Evolutionary conservation across 2,329 filamentous ascomycete genomes (phyloP).

Genomic region (Monilinia fructicola): DNA sequence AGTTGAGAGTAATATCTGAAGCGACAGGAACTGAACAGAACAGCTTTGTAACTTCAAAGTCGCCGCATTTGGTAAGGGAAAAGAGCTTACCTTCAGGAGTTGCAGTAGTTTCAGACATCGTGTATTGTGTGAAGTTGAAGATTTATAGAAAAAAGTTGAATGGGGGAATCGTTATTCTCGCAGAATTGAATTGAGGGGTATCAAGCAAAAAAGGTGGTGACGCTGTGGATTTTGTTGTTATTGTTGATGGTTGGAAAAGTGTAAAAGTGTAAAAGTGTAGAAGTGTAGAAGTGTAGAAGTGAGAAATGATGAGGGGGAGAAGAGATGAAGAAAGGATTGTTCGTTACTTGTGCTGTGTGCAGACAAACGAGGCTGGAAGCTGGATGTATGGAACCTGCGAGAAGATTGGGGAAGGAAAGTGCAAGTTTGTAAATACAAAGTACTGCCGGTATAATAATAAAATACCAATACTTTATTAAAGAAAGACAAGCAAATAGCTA

Average conservation of each 20-base stretch:
- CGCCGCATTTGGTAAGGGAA: neutral
- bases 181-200: constrained; percentile 19
- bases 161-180: neutral
- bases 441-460: too few relatives aligned
- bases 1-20: neutral
- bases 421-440: too few relatives aligned
- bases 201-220: constrained; percentile 24
- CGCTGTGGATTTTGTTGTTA: neutral
- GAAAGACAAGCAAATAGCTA: too few relatives aligned
- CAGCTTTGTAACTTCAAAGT: neutral
- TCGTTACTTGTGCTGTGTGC: constrained; percentile 10
- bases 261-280: neutral
- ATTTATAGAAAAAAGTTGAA: neutral
- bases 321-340: constrained; percentile 13
- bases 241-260: neutral
- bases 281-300: constrained; percentile 13
- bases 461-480: too few relatives aligned
- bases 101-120: constrained; percentile 32
- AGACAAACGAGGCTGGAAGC: constrained; percentile 22
- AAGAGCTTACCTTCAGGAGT: constrained; percentile 39
- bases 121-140: constrained; percentile 19
- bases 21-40: neutral
- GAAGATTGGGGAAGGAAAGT: constrained; percentile 20
- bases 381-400: constrained; percentile 22
- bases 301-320: neutral